Percentiles rank a stretch among this genome's conserved stretches.
These are phyloP conservation scores for Globisporangium acanthophoron DNA, from an alignment of 352 stramenopile genomes.

Conservation along the genomic window DNA sequence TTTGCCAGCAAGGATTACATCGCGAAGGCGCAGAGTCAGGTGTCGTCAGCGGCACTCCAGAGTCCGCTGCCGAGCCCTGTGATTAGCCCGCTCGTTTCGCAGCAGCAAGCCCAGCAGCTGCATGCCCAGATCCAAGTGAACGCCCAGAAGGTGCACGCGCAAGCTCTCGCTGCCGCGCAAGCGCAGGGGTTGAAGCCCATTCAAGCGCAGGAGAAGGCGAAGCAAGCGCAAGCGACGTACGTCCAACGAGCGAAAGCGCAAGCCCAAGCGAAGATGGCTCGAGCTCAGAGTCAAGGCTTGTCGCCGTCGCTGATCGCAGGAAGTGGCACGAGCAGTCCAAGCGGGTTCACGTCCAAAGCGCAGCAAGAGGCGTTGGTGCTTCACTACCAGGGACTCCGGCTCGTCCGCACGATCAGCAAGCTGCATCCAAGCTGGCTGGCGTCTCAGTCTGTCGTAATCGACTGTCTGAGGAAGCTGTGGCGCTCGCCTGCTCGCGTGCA, in stretches of 20 bases:
- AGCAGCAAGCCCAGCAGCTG: conserved; percentile 82
- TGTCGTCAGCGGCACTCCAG: conserved; percentile 58
- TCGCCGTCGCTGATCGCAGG: conserved; percentile 26
- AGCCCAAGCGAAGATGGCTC: conserved; percentile 81
- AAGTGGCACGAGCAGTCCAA: conserved; percentile 19
- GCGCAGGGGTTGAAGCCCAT: conserved; percentile 81
- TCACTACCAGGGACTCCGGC: conserved; percentile 90
- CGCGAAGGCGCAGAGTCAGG: conserved; percentile 79
- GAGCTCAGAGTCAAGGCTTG: conserved; percentile 58
- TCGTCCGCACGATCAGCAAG: conserved; percentile 90
- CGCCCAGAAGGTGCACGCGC: conserved; percentile 84
- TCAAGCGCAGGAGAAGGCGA: conserved; percentile 87
- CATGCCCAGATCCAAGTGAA: conserved; percentile 88
- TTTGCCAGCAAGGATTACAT: conserved; percentile 89
- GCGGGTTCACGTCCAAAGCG: conserved; percentile 57
- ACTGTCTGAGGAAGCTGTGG: conserved; percentile 94
- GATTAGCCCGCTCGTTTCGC: conserved; percentile 52
- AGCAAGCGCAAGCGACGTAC: conserved; percentile 85
- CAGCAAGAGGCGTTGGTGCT: conserved; percentile 91
- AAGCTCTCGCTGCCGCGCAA: conserved; percentile 83
- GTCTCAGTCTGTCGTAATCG: conserved; percentile 84
- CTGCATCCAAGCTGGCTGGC: conserved; percentile 88
- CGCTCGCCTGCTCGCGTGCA: conserved; percentile 78
- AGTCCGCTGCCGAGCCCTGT: conserved; percentile 39
- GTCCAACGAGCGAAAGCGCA: conserved; percentile 84